Conservation (phyloP, 2,329 filamentous ascomycete genomes). For the Botrytis medusae region DNA sequence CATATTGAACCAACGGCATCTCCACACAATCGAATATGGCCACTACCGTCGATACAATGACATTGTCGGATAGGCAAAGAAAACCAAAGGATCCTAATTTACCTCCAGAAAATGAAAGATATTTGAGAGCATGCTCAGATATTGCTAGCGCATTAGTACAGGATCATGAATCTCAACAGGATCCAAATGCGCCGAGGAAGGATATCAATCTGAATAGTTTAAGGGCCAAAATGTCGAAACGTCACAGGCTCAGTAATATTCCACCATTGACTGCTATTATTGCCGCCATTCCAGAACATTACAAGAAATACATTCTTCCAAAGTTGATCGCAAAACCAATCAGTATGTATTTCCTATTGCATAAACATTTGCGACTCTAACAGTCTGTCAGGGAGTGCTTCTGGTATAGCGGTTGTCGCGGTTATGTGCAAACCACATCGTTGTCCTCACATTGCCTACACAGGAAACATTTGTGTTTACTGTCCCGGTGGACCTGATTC, state of each 20-base stretch:
- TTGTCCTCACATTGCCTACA: conserved; percentile 97
- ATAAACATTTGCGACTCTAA: conserved; percentile 22
- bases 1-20: background rate
- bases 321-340: conserved; percentile 98
- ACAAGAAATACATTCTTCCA: conserved; percentile 98
- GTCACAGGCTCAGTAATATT: conserved; percentile 83
- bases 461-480: conserved; percentile 98
- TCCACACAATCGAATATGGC: conserved; percentile 50
- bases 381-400: conserved; percentile 70
- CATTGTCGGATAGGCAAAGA: conserved; percentile 51
- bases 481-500: conserved; percentile 96
- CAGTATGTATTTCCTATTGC: conserved; percentile 50
- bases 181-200: conserved; percentile 69
- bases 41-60: conserved; percentile 59
- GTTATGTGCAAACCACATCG: conserved; percentile 99
- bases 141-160: conserved; percentile 93
- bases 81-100: conserved; percentile 71
- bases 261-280: conserved; percentile 96
- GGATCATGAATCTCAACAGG: conserved; percentile 80
- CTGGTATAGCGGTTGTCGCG: conserved; percentile 94
- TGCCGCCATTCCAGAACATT: conserved; percentile 96
- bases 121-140: conserved; percentile 90
- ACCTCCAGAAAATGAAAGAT: conserved; percentile 90
- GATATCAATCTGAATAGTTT: conserved; percentile 93
- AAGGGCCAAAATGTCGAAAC: conserved; percentile 84